These are phyloP conservation scores for Delphinella strobiligena DNA, from an alignment of 2,329 filamentous ascomycete genomes.

Conservation along the genomic window DNA sequence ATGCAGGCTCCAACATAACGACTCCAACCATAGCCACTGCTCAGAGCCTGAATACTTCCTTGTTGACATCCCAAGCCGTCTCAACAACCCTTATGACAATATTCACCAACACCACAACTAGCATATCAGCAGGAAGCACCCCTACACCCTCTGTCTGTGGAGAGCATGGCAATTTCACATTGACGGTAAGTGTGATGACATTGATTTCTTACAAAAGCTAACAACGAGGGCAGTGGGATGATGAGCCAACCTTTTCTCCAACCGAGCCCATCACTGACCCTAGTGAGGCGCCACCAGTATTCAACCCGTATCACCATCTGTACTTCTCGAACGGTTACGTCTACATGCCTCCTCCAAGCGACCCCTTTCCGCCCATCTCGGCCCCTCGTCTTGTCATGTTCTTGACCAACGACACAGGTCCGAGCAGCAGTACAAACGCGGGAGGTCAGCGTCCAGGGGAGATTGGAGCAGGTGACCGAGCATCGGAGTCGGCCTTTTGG, in stretches of 20 bases:
- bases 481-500: slow-evolving; percentile 34
- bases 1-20: background rate
- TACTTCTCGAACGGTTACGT: slow-evolving; percentile 39
- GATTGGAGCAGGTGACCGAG: slow-evolving; percentile 33
- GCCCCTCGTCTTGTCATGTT: slow-evolving; percentile 37
- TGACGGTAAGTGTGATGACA: slow-evolving; percentile 12
- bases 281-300: slow-evolving; percentile 27
- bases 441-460: slow-evolving; percentile 30
- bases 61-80: background rate
- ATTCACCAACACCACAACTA: slow-evolving; percentile 3
- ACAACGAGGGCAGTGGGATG: slow-evolving; percentile 19
- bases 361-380: slow-evolving; percentile 33
- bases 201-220: background rate
- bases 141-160: slow-evolving; percentile 22
- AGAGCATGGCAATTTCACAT: slow-evolving; percentile 33
- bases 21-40: background rate
- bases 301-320: slow-evolving; percentile 39
- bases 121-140: no score
- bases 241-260: slow-evolving; percentile 24
- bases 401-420: slow-evolving; percentile 23
- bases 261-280: slow-evolving; percentile 20
- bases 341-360: slow-evolving; percentile 32
- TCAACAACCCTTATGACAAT: slow-evolving; percentile 4
- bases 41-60: no score
- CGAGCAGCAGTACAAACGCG: slow-evolving; percentile 16